phyloP scores from a whole-genome alignment of 805 yeast species.

The Saccharomycopsis sp. region DNA sequence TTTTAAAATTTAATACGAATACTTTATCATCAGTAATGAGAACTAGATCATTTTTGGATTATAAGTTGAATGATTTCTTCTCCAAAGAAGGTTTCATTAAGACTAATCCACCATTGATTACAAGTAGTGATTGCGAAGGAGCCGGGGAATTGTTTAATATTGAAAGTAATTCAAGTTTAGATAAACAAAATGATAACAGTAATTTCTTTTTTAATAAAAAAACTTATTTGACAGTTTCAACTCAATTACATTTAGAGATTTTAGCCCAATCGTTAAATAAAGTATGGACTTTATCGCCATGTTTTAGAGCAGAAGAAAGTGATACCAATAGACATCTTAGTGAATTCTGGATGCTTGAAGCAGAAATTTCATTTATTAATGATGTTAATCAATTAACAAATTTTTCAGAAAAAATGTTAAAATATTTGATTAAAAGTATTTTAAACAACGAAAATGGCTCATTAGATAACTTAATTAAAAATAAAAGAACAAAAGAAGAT shows the following conservation, averaged over 20 bases:
- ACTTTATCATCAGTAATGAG: conserved; percentile 59
- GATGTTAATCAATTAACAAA: conserved; percentile 48
- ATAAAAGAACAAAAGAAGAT: conserved; percentile 30
- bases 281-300: conserved; percentile 85
- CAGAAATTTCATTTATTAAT: conserved; percentile 64
- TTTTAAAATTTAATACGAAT: conserved; percentile 63
- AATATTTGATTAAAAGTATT: conserved; percentile 31
- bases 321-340: conserved; percentile 86
- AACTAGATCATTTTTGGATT: conserved; percentile 60
- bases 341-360: conserved; percentile 98
- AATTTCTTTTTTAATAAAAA: conserved; percentile 49
- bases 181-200: conserved; percentile 1
- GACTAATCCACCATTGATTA: conserved; percentile 78
- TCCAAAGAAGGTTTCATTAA: conserved; percentile 45
- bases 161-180: conserved; percentile 28
- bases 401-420: conserved; percentile 64
- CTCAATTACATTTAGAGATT: conserved; percentile 85
- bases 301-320: conserved; percentile 88
- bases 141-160: conserved; percentile 84
- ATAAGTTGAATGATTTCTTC: conserved; percentile 44
- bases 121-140: conserved; percentile 93
- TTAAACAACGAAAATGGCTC: conserved; percentile 21
- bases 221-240: conserved; percentile 76
- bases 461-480: conserved; percentile 19
- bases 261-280: conserved; percentile 61